A percentile compares a stretch with the other conserved stretches of the same genome.
These are phyloP conservation scores for Mycena belliarum DNA, from an alignment of 768 basidiomycete genomes.

Conservation along the genomic window DNA sequence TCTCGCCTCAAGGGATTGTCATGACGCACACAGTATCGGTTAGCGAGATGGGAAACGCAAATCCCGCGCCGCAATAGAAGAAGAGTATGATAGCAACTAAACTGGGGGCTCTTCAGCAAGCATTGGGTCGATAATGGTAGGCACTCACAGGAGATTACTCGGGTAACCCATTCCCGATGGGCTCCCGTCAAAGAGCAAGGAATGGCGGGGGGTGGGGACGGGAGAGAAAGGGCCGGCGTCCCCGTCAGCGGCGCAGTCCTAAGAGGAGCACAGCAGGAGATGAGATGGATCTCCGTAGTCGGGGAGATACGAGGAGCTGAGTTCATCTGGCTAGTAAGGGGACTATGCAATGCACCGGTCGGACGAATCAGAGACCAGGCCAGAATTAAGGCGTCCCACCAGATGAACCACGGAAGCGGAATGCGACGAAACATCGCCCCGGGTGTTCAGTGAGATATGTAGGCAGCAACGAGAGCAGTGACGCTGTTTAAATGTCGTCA, in stretches of 20 bases:
- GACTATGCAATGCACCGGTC: too few species aligned
- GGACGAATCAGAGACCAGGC: neutral
- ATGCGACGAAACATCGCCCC: neutral
- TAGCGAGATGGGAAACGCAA: neutral
- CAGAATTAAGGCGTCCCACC: neutral
- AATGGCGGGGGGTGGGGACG: neutral
- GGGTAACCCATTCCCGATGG: neutral
- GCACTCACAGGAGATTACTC: neutral
- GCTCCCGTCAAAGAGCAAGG: neutral
- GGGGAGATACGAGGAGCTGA: neutral
- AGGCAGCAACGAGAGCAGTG: neutral
- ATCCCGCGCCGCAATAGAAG: neutral
- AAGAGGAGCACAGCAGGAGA: slow-evolving; percentile 1
- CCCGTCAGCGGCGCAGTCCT: neutral
- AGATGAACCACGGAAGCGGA: neutral
- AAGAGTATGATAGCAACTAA: neutral
- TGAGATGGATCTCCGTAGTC: neutral
- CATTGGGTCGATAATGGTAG: neutral
- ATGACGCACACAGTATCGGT: neutral
- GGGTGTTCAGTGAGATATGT: too few species aligned
- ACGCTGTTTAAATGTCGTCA: too few species aligned
- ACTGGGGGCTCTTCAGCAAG: neutral
- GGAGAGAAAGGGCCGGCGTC: neutral
- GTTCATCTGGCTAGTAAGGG: neutral
- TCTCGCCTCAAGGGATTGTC: neutral